Evolutionary conservation across 331 rosid species (phyloP).

Genomic region (Quercus lobata): DNA sequence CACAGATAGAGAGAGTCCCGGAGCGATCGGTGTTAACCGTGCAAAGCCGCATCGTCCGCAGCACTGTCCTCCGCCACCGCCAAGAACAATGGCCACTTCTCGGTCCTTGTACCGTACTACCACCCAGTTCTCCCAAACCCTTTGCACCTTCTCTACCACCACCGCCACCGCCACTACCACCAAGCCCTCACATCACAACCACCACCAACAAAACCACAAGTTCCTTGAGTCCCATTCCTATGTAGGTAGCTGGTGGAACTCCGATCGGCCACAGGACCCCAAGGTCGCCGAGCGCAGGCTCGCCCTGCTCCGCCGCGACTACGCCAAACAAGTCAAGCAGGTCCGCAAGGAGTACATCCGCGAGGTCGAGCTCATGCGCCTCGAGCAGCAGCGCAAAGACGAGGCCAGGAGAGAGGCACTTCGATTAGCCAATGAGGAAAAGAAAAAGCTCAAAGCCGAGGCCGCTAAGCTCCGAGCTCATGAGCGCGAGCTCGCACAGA

Average conservation of each 20-base stretch:
- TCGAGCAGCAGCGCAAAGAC: slow-evolving; percentile 70
- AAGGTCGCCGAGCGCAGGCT: slow-evolving; percentile 75
- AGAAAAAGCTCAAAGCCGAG: slow-evolving; percentile 71
- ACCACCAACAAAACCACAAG: slow-evolving; percentile 49
- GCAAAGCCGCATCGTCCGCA: too few species aligned
- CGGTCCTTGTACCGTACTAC: slow-evolving; percentile 20
- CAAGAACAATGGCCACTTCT: slow-evolving; percentile 21
- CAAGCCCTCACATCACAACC: slow-evolving; percentile 48
- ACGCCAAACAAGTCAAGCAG: slow-evolving; percentile 76
- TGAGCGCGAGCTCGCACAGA: slow-evolving; percentile 54
- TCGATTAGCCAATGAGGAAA: slow-evolving; percentile 70
- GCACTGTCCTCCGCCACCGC: too few species aligned
- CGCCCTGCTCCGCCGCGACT: slow-evolving; percentile 58
- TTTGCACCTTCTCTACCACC: slow-evolving; percentile 40
- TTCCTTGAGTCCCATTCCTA: slow-evolving; percentile 44
- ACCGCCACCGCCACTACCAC: neutral
- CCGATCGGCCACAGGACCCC: slow-evolving; percentile 52
- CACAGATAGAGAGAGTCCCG: too few species aligned
- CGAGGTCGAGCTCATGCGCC: slow-evolving; percentile 65
- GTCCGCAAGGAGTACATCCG: slow-evolving; percentile 63
- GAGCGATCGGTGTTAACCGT: too few species aligned
- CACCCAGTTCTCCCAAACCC: slow-evolving; percentile 6
- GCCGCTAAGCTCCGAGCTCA: slow-evolving; percentile 71
- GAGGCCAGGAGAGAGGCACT: slow-evolving; percentile 67
- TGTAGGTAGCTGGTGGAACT: slow-evolving; percentile 58